Conservation (phyloP, 331 rosid species). For the Malus hybrid region DNA sequence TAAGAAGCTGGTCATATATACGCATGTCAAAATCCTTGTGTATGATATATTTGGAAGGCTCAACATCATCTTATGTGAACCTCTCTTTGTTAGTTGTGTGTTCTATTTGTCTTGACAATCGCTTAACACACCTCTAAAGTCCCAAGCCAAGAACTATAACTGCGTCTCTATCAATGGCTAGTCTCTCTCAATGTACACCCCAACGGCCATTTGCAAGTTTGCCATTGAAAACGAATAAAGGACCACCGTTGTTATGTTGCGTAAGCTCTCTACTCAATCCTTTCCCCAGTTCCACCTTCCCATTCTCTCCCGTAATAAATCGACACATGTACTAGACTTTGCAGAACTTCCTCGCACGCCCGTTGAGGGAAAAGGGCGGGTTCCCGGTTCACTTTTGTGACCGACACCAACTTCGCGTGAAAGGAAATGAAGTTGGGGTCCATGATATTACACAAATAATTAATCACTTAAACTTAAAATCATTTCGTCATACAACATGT, state of each 20-base stretch:
- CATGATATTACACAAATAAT: not conserved
- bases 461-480: no score
- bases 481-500: rapidly evolving
- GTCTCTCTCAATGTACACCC: not conserved
- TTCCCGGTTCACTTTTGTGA: not conserved
- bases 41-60: no score
- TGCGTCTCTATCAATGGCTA: not conserved
- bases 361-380: not conserved
- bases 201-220: not conserved
- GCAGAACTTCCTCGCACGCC: constrained; percentile 12
- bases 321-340: not conserved
- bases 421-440: constrained; percentile 11
- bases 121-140: not conserved
- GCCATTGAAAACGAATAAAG: not conserved
- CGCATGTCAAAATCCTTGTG: no score
- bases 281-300: not conserved
- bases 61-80: no score
- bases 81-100: no score
- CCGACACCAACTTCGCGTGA: constrained; percentile 17
- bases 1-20: no score
- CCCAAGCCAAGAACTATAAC: not conserved
- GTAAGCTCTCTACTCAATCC: not conserved
- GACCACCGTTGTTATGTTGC: not conserved
- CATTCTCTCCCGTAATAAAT: not conserved
- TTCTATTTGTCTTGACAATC: not conserved